Base-by-base conservation (phyloP, 257 asterid genomes). In the Phtheirospermum japonicum region DNA sequence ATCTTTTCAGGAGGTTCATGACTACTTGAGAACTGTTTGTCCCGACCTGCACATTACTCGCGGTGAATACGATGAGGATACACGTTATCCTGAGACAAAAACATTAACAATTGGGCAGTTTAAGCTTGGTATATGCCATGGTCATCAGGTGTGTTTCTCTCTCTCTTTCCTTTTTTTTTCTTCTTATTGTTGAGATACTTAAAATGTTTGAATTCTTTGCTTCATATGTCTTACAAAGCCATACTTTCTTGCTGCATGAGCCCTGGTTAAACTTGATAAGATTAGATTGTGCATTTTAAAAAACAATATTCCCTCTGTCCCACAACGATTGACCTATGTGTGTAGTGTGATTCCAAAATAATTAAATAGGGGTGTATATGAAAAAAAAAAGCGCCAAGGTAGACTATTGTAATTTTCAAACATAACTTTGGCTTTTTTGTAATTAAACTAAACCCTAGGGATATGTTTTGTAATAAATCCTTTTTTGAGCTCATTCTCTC, bases 41-140 rank as follows among this genome's bases (percentile, higher is more conserved):
- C 88, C 96, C 0, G 94, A 86, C 75, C 71, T 91, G 74, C 95
- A 91, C 77, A 86, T 91, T 40, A 75, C 96, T 66, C 87, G 92
- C 34, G 96, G 98, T 36, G 98, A 91, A 69, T 91, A 86, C 65
- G 98, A 91, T 31, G 98, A 85, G 83, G 95, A 88, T 20, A 48
- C 91, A 7, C 94, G 89, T 57, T 88, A 91, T 66, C 98, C 96
- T 0, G 98, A 91, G 65, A 91, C 95, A 37, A 91, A 91, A 76
- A 86, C 89, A 30, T 67, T 91, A 43, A 91, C 90, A 9, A 84
- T 91, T 55, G 96, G 98, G 16, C 98, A 91, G 79, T 91, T 91
- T 72, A 91, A 91, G 86, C 88, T 91, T 13, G 98, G 98, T 33
- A 75, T 91, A 30, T 91, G 98, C 83, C 96, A 91, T 76, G 98